A percentile compares a stretch with the other conserved stretches of the same genome.
Evolutionary conservation across 2,329 filamentous ascomycete genomes (phyloP).

Genomic region (Aspergillus pseudoviridinutans): DNA sequence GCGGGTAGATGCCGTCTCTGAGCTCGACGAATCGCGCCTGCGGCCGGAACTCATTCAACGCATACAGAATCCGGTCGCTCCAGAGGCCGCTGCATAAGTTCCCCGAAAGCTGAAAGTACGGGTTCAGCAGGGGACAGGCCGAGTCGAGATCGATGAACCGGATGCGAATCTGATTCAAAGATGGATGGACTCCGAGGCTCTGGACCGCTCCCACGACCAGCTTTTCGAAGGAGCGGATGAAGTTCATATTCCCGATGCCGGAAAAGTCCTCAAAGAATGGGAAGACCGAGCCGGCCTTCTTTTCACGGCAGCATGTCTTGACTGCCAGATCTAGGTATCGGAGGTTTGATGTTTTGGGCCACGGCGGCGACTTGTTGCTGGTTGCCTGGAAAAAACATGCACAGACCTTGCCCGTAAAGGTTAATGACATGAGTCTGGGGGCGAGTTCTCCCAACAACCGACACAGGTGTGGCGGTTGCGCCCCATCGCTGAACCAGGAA

Average conservation of each 20-base stretch:
- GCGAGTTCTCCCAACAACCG: slow-evolving; percentile 57
- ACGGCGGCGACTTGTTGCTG: slow-evolving; percentile 48
- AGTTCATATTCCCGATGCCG: slow-evolving; percentile 67
- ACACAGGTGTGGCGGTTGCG: slow-evolving; percentile 63
- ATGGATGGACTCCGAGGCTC: slow-evolving; percentile 55
- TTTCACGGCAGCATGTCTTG: slow-evolving; percentile 65
- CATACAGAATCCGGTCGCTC: slow-evolving; percentile 63
- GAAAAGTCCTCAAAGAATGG: slow-evolving; percentile 59
- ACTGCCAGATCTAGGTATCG: slow-evolving; percentile 68
- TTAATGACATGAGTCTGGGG: slow-evolving; percentile 62
- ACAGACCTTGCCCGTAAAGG: slow-evolving; percentile 70
- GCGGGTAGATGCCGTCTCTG: slow-evolving; percentile 57
- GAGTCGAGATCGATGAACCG: slow-evolving; percentile 74
- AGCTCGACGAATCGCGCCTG: slow-evolving; percentile 58
- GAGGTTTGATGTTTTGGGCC: slow-evolving; percentile 43
- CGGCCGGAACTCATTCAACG: slow-evolving; percentile 58
- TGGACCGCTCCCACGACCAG: slow-evolving; percentile 62
- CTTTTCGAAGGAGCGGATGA: slow-evolving; percentile 67
- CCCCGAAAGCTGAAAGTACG: slow-evolving; percentile 63
- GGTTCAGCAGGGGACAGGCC: slow-evolving; percentile 65
- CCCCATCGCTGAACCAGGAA: slow-evolving; percentile 40
- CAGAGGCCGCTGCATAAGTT: slow-evolving; percentile 65
- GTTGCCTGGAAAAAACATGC: slow-evolving; percentile 63
- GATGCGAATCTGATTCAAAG: slow-evolving; percentile 64
- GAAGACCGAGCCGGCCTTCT: slow-evolving; percentile 29